Conservation (phyloP, 2,329 filamentous ascomycete genomes). For the Erysiphe pisi region DNA sequence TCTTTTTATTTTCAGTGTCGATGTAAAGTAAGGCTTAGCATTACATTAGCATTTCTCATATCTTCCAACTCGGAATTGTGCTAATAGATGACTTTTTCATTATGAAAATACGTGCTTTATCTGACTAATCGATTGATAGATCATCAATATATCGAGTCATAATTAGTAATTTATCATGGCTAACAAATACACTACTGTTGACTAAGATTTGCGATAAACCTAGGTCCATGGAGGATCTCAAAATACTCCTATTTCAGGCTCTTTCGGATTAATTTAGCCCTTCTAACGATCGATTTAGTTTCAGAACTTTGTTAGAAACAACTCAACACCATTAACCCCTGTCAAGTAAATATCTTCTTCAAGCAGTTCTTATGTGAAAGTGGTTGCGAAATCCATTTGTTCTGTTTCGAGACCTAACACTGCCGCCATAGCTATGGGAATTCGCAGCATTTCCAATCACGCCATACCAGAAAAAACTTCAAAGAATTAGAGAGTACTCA, state of each 20-base stretch:
- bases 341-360: not conserved
- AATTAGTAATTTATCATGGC: conserved; percentile 1
- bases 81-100: too few species aligned
- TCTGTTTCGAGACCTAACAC: not conserved
- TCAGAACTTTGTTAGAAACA: not conserved
- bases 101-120: not conserved
- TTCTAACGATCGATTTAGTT: conserved; percentile 1
- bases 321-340: not conserved
- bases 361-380: not conserved
- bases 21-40: too few species aligned
- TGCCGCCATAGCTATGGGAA: not conserved
- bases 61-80: too few species aligned
- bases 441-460: not conserved
- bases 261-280: conserved; percentile 6
- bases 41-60: too few species aligned
- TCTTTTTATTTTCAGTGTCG: too few species aligned
- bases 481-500: too few species aligned
- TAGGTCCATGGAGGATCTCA: not conserved
- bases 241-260: conserved; percentile 9
- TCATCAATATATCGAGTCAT: conserved; percentile 3
- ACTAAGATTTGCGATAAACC: not conserved
- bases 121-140: not conserved
- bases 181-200: conserved; percentile 6
- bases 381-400: conserved; percentile 16
- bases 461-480: too few species aligned